Conservation (phyloP, 192 early-diverging fungal genomes). For the Spizellomyces sp. region DNA sequence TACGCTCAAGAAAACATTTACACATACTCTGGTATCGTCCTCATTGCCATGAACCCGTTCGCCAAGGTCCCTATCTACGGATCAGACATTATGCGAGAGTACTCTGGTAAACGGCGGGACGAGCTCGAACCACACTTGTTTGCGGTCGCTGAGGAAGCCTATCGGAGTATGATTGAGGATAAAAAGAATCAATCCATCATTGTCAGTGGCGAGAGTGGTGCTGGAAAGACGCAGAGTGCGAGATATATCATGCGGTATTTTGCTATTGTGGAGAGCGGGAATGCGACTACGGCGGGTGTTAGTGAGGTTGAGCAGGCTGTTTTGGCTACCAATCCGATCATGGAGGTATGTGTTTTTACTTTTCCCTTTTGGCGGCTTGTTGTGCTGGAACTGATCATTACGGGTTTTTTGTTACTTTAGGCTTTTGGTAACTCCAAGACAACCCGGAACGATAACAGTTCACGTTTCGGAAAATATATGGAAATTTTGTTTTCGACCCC, state of each 20-base stretch:
- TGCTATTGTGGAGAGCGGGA: slow-evolving; percentile 62
- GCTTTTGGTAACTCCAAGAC: slow-evolving; percentile 99
- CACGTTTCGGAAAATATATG: slow-evolving; percentile 98
- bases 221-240: slow-evolving; percentile 95
- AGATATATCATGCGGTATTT: slow-evolving; percentile 99
- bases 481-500: slow-evolving; percentile 90
- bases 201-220: slow-evolving; percentile 90
- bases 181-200: slow-evolving; percentile 97
- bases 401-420: slow-evolving; percentile 28
- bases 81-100: slow-evolving; percentile 87
- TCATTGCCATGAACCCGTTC: slow-evolving; percentile 98
- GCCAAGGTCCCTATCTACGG: slow-evolving; percentile 82
- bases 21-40: slow-evolving; percentile 98
- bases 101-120: slow-evolving; percentile 89
- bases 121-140: slow-evolving; percentile 98
- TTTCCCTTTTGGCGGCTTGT: too few species aligned
- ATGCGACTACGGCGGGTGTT: slow-evolving; percentile 19
- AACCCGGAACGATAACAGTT: slow-evolving; percentile 97
- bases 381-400: not conserved
- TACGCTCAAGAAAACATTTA: slow-evolving; percentile 95
- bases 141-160: slow-evolving; percentile 98
- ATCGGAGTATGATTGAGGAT: slow-evolving; percentile 92
- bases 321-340: slow-evolving; percentile 95
- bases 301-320: slow-evolving; percentile 62
- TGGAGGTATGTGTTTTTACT: slow-evolving; percentile 66